Evolutionary conservation across 257 asterid species (phyloP), one percentile per base, ranked within the genome.

Genomic region (Vinca minor): DNA sequence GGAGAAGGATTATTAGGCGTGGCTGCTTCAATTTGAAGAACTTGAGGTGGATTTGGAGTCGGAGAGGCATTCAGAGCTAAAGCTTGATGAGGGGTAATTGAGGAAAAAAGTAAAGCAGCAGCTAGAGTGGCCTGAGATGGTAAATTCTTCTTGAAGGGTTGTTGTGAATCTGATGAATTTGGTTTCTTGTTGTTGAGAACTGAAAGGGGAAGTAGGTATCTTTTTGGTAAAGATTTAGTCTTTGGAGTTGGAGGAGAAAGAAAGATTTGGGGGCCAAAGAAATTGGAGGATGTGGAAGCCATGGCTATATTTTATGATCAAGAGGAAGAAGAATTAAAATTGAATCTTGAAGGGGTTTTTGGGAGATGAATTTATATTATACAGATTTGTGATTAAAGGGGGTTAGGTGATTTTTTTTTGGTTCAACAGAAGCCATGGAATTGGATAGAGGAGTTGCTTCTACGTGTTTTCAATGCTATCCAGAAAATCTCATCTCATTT

Each of bases 61-160:
- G 84, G 81, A 12, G 81, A 73, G 31, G 62, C 42, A 56, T 15
- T 1, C 12, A 26, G 64, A 31, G 98, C 97, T 4, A 87, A 50
- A 31, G 96, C 97, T 29, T 79, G 91, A n/a, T n/a, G n/a, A 10
- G 96, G 97, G 57, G 82, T 66, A 14, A 89, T 29, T 21, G 99
- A 84, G 57, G 95, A 78, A 69, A 89, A 78, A 4, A 93, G 77
- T 6, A 93, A 25, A 56, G 98, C 94, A n/a, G n/a, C n/a, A 73
- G 97, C 92, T 54, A 89, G 26, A 48, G 95, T 83, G 13, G 90
- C 94, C n/a, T 84, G 82, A 26, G 84, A 82, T 41, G 73, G 67
- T 29, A 81, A 44, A 31, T 44, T 68, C 55, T 59, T 78, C n/a
- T n/a, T n/a, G n/a, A 76, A 73, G 65, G 74, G 70, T 29, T 69